phyloP scores from a whole-genome alignment of 2,329 filamentous ascomycete genomes.

The Meredithiella fracta region DNA sequence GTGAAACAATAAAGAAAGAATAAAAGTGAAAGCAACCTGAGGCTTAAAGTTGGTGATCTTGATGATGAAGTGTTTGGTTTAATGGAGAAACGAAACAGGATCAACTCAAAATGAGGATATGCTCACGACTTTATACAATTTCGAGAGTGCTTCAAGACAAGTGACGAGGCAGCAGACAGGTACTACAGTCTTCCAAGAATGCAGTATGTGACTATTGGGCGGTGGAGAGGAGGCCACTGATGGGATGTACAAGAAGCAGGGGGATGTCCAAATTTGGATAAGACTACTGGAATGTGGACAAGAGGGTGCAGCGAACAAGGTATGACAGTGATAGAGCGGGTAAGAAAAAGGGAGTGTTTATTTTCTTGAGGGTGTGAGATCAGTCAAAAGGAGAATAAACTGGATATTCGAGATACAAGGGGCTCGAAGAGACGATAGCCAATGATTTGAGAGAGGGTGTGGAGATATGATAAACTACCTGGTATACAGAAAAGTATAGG shows the following conservation, averaged over 20 bases:
- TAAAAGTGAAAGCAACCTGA: slow-evolving; percentile 1
- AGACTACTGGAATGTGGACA: background rate
- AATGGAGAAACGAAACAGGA: slow-evolving; percentile 3
- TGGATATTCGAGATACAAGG: background rate
- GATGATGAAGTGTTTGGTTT: background rate
- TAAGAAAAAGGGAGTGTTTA: background rate
- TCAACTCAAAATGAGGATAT: background rate
- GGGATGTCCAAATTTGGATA: background rate
- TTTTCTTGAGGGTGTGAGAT: background rate
- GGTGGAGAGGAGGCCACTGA: background rate
- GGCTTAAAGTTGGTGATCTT: slow-evolving; percentile 4
- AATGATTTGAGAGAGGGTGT: background rate
- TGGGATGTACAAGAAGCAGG: background rate
- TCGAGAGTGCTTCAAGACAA: background rate
- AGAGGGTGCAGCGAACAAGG: background rate
- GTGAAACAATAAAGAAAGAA: slow-evolving; percentile 1
- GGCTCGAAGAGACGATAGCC: background rate
- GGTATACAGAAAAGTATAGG: background rate
- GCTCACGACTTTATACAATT: background rate
- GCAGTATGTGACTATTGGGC: background rate
- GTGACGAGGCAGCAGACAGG: background rate
- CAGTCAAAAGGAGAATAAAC: background rate
- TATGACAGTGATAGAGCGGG: background rate
- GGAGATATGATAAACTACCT: background rate
- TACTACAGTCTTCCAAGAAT: background rate